These are phyloP conservation scores for Stachybotrys chartarum DNA, from an alignment of 2,329 filamentous ascomycete genomes.

Conservation along the genomic window DNA sequence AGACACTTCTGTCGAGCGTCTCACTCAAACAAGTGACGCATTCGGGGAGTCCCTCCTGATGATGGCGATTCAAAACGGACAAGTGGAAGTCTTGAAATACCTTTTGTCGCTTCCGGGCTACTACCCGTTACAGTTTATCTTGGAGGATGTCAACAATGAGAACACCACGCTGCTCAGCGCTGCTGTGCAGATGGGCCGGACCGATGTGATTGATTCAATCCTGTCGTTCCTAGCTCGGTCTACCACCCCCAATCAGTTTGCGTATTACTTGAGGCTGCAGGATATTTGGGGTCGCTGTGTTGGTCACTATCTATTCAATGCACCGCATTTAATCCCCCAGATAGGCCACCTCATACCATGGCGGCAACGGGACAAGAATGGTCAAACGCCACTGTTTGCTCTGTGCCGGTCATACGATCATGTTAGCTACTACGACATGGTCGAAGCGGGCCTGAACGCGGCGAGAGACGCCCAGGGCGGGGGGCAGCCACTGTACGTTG, in stretches of 20 bases:
- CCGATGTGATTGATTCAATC: constrained; percentile 66
- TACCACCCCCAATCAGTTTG: constrained; percentile 47
- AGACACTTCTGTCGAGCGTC: constrained; percentile 74
- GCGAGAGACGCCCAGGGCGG: constrained; percentile 72
- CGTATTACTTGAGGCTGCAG: constrained; percentile 64
- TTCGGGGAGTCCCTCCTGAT: constrained; percentile 79
- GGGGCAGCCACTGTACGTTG: constrained; percentile 72
- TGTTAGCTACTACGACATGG: constrained; percentile 78
- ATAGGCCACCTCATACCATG: constrained; percentile 78
- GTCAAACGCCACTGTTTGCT: constrained; percentile 95
- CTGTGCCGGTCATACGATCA: constrained; percentile 95
- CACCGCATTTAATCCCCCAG: constrained; percentile 68
- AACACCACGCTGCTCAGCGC: constrained; percentile 85
- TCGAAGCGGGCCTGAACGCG: constrained; percentile 69
- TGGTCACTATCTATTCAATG: constrained; percentile 94
- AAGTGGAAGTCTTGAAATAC: constrained; percentile 68
- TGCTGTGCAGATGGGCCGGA: constrained; percentile 77
- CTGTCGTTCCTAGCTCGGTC: constrained; percentile 61
- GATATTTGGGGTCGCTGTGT: constrained; percentile 83
- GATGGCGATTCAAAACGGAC: constrained; percentile 74
- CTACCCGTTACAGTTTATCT: constrained; percentile 62
- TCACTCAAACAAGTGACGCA: constrained; percentile 63
- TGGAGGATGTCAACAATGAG: constrained; percentile 83
- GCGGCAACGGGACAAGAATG: constrained; percentile 89
- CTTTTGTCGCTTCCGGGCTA: constrained; percentile 70